Base-by-base conservation (phyloP, 2,329 filamentous ascomycete genomes). In the Pochonia chlamydosporia region DNA sequence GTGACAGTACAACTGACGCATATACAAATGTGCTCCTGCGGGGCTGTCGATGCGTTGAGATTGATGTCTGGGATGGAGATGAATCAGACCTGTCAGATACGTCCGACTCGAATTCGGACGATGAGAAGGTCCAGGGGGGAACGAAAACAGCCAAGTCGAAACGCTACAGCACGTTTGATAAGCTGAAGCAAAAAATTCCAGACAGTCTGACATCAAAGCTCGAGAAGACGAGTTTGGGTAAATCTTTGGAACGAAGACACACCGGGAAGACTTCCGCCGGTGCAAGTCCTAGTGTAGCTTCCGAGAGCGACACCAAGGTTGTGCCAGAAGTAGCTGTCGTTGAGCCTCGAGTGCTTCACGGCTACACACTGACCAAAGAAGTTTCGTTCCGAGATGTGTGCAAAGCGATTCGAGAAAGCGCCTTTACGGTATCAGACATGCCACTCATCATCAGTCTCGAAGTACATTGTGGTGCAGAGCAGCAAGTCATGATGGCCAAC, bases 391-490 rank as follows among this genome's bases (percentile, higher is more conserved):
- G 91, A 43, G 81, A 86, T 36, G 92, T 97, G 2, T 96, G 91
- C 67, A 73, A 78, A 47, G 82, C 88, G 0, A 91, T 97, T 54
- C 75, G 81, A 26, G 81, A 95, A 47, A 80, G 84, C 58, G 90
- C 87, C 1, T 97, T 97, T 58, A 69, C 78, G 3, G 79, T 74
- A 4, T 84, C 80, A 18, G 84, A 92, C 51, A 71, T 95, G 16
- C 93, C 93, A 0, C 73, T 99, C n/a, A 92, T 97, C 50, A 85
- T 96, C 57, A 96, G 89, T 60, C 76, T 99, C 26, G 93, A 99
- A 66, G 89, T 97, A 0, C 93, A 97, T 69, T 90, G 89, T 53
- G 76, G 75, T 52, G 68, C 81, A 0, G 78, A 85, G 48, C 93
- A 99, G 66, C 93, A 99, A 64, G 79, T 87, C 54, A 77, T 85